Evolutionary conservation across 2,329 filamentous ascomycete genomes (phyloP).

Genomic region (Emericellopsis cladophorae): DNA sequence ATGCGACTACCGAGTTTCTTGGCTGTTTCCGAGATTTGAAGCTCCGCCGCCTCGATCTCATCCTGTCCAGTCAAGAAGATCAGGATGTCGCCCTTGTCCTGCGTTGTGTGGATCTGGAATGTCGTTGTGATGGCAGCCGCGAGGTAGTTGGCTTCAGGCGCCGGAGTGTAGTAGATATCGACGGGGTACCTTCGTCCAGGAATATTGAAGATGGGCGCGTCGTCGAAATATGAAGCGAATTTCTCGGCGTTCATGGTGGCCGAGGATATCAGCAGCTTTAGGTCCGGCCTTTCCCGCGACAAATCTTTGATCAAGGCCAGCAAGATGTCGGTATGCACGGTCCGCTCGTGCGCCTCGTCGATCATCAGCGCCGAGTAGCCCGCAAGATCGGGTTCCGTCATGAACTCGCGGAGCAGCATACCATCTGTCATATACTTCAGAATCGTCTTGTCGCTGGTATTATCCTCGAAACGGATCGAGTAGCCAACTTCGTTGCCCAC

Average conservation of each 20-base stretch:
- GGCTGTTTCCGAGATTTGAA: conserved; percentile 73
- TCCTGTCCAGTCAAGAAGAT: conserved; percentile 95
- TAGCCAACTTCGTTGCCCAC: conserved; percentile 90
- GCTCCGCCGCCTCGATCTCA: conserved; percentile 82
- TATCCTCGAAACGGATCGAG: conserved; percentile 87
- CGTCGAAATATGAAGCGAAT: conserved; percentile 84
- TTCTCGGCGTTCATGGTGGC: conserved; percentile 92
- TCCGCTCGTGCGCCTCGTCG: conserved; percentile 93
- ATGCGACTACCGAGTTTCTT: conserved; percentile 76
- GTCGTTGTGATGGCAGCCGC: conserved; percentile 84
- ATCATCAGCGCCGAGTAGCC: conserved; percentile 88
- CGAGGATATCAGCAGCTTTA: conserved; percentile 85
- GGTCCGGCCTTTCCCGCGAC: conserved; percentile 65
- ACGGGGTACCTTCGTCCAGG: conserved; percentile 82
- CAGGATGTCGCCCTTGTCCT: conserved; percentile 76
- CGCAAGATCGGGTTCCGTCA: conserved; percentile 74
- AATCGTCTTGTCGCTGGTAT: conserved; percentile 79
- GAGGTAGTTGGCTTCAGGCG: conserved; percentile 89
- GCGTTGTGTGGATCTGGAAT: conserved; percentile 87
- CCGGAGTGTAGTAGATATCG: conserved; percentile 79
- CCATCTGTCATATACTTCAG: conserved; percentile 97
- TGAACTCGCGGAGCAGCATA: conserved; percentile 80
- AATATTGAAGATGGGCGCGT: conserved; percentile 88
- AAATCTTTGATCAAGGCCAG: conserved; percentile 84
- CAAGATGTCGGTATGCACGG: conserved; percentile 80